Evolutionary conservation across 2,329 filamentous ascomycete species (phyloP).

Genomic region (Claviceps sp.): DNA sequence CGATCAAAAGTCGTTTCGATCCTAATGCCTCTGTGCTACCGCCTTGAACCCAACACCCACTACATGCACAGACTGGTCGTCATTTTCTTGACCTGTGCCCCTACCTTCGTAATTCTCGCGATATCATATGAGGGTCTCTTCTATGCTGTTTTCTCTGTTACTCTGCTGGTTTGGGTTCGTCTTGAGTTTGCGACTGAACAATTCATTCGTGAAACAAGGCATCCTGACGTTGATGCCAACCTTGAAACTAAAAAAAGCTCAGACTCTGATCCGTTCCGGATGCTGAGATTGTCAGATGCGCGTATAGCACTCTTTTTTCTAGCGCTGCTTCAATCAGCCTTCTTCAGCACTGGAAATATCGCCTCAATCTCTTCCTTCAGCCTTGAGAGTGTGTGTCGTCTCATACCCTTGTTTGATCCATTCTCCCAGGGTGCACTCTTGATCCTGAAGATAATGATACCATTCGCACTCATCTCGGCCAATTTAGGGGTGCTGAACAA

Average conservation of each 20-base stretch:
- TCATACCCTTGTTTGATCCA: constrained; percentile 86
- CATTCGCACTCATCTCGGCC: constrained; percentile 82
- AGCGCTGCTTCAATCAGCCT: constrained; percentile 84
- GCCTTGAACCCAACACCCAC: constrained; percentile 65
- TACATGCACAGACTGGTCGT: constrained; percentile 83
- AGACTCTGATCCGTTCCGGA: constrained; percentile 32
- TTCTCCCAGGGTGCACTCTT: constrained; percentile 83
- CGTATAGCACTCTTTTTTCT: constrained; percentile 92
- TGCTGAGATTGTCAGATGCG: constrained; percentile 68
- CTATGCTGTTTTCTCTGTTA: constrained; percentile 77
- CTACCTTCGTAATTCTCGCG: constrained; percentile 87
- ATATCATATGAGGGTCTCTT: constrained; percentile 97
- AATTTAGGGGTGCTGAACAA: constrained; percentile 90
- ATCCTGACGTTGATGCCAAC: background rate
- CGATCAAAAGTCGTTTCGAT: constrained; percentile 50
- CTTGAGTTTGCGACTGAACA: constrained; percentile 40
- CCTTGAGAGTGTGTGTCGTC: constrained; percentile 73
- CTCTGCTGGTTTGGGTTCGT: constrained; percentile 78
- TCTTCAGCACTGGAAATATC: constrained; percentile 94
- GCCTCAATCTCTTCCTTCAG: constrained; percentile 90
- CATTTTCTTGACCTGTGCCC: constrained; percentile 85
- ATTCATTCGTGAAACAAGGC: background rate
- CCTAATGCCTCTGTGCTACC: constrained; percentile 67
- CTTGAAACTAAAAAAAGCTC: background rate
- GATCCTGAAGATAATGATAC: constrained; percentile 80